phyloP scores from a whole-genome alignment of 345 rosid genomes.

The Fremontodendron californicum region DNA sequence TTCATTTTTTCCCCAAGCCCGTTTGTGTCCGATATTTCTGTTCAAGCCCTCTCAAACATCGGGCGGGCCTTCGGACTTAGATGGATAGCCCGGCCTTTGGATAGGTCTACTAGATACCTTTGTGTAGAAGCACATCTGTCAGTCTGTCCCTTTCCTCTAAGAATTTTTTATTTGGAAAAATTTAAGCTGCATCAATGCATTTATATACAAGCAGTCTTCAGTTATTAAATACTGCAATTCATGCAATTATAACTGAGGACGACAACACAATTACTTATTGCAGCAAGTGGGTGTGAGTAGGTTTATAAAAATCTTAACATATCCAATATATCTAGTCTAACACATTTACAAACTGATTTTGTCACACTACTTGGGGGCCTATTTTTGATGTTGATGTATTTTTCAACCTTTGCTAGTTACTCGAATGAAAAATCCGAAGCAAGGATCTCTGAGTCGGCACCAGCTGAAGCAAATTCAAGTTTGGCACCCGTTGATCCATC shows the following conservation, averaged over 20 bases:
- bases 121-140: neutral
- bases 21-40: too few relatives aligned
- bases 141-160: neutral
- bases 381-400: neutral
- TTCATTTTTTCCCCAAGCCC: too few relatives aligned
- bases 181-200: neutral
- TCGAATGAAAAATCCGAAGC: slow-evolving; percentile 97
- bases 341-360: neutral
- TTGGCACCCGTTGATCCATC: slow-evolving; percentile 30
- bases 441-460: slow-evolving; percentile 46
- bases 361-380: neutral
- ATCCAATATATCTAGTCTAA: neutral
- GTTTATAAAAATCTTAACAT: neutral
- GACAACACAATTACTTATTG: neutral
- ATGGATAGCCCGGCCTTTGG: too few relatives aligned
- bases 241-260: neutral
- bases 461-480: slow-evolving; percentile 38
- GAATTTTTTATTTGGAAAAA: slow-evolving; percentile 6
- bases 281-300: neutral
- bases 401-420: slow-evolving; percentile 35
- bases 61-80: too few relatives aligned
- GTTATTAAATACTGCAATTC: neutral
- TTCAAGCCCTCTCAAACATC: too few relatives aligned
- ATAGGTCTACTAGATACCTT: neutral
- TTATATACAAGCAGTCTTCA: slow-evolving; percentile 6